These are phyloP conservation scores for Lyophyllum decastes DNA, from an alignment of 768 basidiomycete genomes.

Conservation along the genomic window DNA sequence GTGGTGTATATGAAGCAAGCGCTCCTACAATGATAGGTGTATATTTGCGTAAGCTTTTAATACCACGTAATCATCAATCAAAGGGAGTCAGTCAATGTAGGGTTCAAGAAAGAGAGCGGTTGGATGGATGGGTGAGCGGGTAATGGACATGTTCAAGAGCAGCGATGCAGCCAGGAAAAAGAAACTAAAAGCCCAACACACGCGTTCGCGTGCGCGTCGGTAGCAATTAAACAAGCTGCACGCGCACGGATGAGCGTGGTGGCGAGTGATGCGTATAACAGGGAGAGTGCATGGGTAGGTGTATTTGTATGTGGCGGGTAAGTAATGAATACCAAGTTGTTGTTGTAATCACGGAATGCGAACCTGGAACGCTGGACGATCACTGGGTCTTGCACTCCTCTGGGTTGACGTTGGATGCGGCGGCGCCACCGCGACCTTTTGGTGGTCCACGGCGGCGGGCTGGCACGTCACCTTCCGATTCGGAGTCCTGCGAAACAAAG, in stretches of 20 bases:
- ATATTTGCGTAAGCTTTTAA: neutral
- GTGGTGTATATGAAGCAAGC: too few relatives aligned
- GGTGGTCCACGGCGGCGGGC: constrained; percentile 58
- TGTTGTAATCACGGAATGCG: too few relatives aligned
- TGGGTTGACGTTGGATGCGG: constrained; percentile 56
- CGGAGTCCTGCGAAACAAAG: constrained; percentile 52
- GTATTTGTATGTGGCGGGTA: neutral
- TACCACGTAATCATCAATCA: neutral
- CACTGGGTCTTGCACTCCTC: constrained; percentile 95
- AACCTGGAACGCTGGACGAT: constrained; percentile 1
- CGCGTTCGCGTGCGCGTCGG: neutral
- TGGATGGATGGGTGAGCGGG: neutral
- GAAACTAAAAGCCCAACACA: neutral
- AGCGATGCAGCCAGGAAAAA: neutral
- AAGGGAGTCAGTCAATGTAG: neutral
- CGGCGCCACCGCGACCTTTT: constrained; percentile 53
- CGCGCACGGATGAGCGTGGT: neutral
- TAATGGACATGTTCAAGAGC: neutral
- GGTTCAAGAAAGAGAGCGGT: too few relatives aligned
- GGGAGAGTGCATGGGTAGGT: neutral
- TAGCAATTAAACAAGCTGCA: neutral
- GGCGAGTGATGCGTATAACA: constrained; percentile 5
- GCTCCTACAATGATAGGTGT: neutral
- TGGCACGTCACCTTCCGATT: constrained; percentile 68
- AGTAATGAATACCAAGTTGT: neutral